Conservation (phyloP, 2,329 filamentous ascomycete species). For the Thielaviopsis musarum region DNA sequence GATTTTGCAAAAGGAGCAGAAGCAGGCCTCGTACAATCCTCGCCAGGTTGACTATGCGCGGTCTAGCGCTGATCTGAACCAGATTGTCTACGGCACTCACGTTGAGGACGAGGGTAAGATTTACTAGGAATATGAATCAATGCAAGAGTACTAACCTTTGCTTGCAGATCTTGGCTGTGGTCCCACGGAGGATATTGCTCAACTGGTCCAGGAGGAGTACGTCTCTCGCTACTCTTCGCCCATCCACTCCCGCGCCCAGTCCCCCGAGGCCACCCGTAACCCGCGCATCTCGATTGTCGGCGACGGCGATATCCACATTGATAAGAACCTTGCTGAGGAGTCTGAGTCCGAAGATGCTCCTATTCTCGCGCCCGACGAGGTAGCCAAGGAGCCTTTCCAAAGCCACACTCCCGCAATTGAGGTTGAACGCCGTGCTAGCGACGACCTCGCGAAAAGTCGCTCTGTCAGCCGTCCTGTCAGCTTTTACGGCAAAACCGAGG, state of each 20-base stretch:
- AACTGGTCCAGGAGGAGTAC: constrained; percentile 74
- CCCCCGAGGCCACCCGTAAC: constrained; percentile 11
- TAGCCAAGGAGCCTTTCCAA: constrained; percentile 50
- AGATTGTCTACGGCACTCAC: constrained; percentile 58
- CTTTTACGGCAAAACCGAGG: constrained; percentile 64
- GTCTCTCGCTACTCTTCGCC: constrained; percentile 60
- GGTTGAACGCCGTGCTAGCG: constrained; percentile 44
- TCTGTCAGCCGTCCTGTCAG: constrained; percentile 43
- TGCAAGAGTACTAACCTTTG: background rate
- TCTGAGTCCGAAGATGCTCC: constrained; percentile 43
- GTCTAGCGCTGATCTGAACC: constrained; percentile 81
- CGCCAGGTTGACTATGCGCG: constrained; percentile 55
- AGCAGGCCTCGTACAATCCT: constrained; percentile 39
- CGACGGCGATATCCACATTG: constrained; percentile 58
- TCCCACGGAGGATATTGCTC: constrained; percentile 81
- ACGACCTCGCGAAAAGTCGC: constrained; percentile 43
- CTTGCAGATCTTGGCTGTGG: constrained; percentile 25
- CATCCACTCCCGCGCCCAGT: constrained; percentile 25
- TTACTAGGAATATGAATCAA: background rate
- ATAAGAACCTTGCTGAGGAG: constrained; percentile 29
- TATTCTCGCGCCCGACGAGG: constrained; percentile 78
- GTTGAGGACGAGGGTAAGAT: constrained; percentile 11
- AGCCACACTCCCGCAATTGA: constrained; percentile 69
- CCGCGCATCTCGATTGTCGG: constrained; percentile 22
- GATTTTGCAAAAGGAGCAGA: constrained; percentile 54